Evolutionary conservation across 2,329 filamentous ascomycete species (phyloP), one percentile per base, ranked within the genome.

Genomic region (Albophoma yamanashiensis): DNA sequence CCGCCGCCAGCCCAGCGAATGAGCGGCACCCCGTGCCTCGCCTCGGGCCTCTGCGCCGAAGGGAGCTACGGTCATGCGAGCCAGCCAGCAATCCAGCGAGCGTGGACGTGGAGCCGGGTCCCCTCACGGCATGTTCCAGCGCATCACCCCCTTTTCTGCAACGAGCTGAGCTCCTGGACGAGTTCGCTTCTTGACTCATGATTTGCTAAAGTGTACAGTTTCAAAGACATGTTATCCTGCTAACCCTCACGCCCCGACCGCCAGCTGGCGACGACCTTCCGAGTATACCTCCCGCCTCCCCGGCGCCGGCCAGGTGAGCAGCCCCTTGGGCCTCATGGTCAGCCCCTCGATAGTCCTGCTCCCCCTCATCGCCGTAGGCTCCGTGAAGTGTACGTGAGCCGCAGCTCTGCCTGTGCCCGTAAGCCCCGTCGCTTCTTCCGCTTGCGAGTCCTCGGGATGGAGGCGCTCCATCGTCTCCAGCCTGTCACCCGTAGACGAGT

Each of bases 221-320:
- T 20, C n/a, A n/a, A 36, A 20, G 12, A 20, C 31, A 2, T 8
- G 50, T 31, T 31, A 15, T 50, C 50, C 50, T 12, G 17, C 9
- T n/a, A 17, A 15, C 31, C n/a, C 11, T 53, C 50, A 53, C 50
- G 56, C 36, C 25, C 59, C 59, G 4, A 61, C 52, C 22, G 47
- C 56, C 59, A 50, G 58, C 42, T 56, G 56, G 20, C 47, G 47
- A 11, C 47, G 47, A 11, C 47, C 27, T 12, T 50, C 59, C n/a
- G 39, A 22, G 50, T 58, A 61, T 17, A 40, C 47, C 25, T 22
- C 45, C 8, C 56, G 56, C 20, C 56, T 31, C 15, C 40, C 22
- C 39, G 56, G 56, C 17, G 43, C 50, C 31, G 56, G 59, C 59
- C 59, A 61, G 12, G 50, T 31, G 9, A 61, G 57, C 12, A 58